Conservation (phyloP, 257 asterid species). For the Perilla frutescens region DNA sequence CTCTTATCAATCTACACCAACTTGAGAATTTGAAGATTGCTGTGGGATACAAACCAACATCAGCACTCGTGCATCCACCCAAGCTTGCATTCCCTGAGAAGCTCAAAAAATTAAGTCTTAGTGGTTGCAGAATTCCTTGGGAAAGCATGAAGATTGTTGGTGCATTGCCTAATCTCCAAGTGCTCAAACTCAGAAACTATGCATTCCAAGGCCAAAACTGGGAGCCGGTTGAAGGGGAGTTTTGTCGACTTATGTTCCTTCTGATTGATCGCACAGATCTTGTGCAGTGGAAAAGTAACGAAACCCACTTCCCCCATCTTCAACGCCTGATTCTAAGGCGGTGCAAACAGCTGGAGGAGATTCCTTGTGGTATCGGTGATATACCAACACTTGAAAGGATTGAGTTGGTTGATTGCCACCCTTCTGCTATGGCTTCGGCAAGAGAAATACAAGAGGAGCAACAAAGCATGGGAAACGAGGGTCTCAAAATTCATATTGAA, state of each 20-base stretch:
- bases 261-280: conserved; percentile 21
- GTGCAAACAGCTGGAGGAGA: not conserved
- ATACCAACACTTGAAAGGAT: not conserved
- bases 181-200: conserved; percentile 8
- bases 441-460: conserved; percentile 26
- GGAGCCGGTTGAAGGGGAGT: conserved; percentile 18
- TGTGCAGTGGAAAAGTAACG: not conserved
- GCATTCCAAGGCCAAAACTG: conserved; percentile 15
- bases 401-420: not conserved
- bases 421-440: conserved; percentile 25
- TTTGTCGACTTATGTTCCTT: not conserved
- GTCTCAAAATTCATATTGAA: not conserved
- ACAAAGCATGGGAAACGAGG: conserved; percentile 10
- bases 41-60: not conserved
- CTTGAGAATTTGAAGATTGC: conserved; percentile 26
- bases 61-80: not conserved
- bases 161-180: conserved; percentile 25
- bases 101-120: conserved; percentile 17
- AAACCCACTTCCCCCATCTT: conserved; percentile 19
- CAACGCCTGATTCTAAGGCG: conserved; percentile 1
- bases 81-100: conserved; percentile 16
- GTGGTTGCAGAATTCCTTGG: conserved; percentile 27
- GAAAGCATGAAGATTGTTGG: conserved; percentile 14
- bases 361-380: not conserved
- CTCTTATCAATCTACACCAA: conserved; percentile 13